These are phyloP conservation scores for Mentha longifolia DNA, from an alignment of 257 asterid genomes.

Conservation along the genomic window DNA sequence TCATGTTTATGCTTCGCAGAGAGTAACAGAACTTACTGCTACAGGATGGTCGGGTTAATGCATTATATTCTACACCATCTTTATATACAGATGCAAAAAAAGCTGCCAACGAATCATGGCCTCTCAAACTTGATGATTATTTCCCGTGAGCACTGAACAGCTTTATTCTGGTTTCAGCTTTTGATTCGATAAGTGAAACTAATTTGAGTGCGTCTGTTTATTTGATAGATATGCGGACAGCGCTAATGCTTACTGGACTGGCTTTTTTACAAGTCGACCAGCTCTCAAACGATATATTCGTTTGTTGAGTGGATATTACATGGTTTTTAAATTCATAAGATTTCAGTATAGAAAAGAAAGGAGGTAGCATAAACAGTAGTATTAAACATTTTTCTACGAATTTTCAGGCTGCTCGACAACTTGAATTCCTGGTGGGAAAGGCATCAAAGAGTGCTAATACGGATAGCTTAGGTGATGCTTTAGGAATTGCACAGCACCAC, in stretches of 20 bases:
- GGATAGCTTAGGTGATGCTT: constrained; percentile 67
- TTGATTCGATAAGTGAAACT: constrained; percentile 1
- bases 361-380: background rate
- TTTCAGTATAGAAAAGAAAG: background rate
- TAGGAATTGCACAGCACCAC: constrained; percentile 86
- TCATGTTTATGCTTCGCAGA: background rate
- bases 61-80: constrained; percentile 87
- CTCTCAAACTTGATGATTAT: constrained; percentile 79
- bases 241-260: constrained; percentile 81
- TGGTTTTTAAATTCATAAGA: constrained; percentile 45
- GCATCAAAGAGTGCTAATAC: constrained; percentile 55
- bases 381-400: background rate
- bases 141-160: constrained; percentile 67
- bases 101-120: constrained; percentile 67
- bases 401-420: constrained; percentile 83
- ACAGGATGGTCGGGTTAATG: constrained; percentile 91
- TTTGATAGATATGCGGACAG: constrained; percentile 67
- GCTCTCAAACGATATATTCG: constrained; percentile 77
- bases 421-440: constrained; percentile 70
- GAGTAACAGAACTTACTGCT: constrained; percentile 32
- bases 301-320: constrained; percentile 73
- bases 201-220: constrained; percentile 14
- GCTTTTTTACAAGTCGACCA: constrained; percentile 85
- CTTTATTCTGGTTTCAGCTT: constrained; percentile 18
- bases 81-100: constrained; percentile 78